phyloP scores from a whole-genome alignment of 31 red algal species.

The Endocladia muricata region DNA sequence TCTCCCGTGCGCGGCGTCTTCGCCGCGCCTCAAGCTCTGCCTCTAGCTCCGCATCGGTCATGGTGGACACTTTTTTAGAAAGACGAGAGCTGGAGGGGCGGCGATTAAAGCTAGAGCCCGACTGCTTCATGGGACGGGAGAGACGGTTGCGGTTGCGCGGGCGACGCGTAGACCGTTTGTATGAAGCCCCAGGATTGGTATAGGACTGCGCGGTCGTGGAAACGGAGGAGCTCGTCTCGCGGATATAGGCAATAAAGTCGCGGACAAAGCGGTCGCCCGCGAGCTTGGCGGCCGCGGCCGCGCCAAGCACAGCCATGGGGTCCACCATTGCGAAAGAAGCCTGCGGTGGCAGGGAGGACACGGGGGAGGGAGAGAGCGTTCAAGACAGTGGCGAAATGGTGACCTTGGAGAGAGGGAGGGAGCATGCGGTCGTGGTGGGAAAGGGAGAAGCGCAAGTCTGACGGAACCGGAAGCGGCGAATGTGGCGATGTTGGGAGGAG shows the following conservation, averaged over 20 bases:
- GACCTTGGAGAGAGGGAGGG: neutral
- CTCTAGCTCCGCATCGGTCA: slow-evolving; percentile 43
- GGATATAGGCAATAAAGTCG: slow-evolving; percentile 19
- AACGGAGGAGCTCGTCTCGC: slow-evolving; percentile 1
- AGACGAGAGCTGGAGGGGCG: neutral
- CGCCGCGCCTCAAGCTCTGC: slow-evolving; percentile 28
- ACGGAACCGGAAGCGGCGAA: neutral
- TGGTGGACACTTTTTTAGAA: slow-evolving; percentile 23
- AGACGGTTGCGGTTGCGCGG: slow-evolving; percentile 14
- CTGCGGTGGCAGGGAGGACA: neutral
- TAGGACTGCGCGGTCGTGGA: slow-evolving; percentile 10
- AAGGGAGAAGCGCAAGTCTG: neutral
- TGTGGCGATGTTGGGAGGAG: neutral
- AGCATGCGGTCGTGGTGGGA: neutral
- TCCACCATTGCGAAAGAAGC: slow-evolving; percentile 23
- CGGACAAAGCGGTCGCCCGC: neutral
- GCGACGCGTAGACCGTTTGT: neutral
- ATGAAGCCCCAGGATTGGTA: neutral
- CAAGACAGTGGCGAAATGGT: neutral
- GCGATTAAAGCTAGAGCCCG: slow-evolving; percentile 1
- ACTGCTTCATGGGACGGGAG: slow-evolving; percentile 32
- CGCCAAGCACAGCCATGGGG: slow-evolving; percentile 35
- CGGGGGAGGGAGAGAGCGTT: neutral
- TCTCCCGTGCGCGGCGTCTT: slow-evolving; percentile 5
- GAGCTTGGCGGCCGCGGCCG: slow-evolving; percentile 8